phyloP scores from a whole-genome alignment of 768 basidiomycete genomes.

The Crassisporium funariophilum region DNA sequence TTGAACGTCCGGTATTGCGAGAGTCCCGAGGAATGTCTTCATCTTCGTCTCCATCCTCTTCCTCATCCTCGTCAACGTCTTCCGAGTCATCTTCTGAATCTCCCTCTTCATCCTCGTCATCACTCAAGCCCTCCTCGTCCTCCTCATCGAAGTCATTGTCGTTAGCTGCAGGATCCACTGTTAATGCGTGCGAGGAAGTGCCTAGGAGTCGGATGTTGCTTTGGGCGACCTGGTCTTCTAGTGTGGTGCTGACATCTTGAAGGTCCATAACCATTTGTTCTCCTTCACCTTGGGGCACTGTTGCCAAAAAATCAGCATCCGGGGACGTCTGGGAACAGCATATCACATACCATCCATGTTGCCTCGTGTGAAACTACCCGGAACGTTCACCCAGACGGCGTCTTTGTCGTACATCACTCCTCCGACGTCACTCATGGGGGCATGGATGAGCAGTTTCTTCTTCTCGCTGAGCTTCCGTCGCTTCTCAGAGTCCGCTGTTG shows the following conservation, averaged over 20 bases:
- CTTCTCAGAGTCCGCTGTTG: conserved; percentile 89
- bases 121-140: conserved; percentile 24
- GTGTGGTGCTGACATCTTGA: conserved; percentile 81
- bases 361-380: conserved; percentile 89
- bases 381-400: conserved; percentile 96
- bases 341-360: conserved; percentile 56
- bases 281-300: conserved; percentile 87
- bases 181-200: conserved; percentile 74
- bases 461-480: conserved; percentile 92
- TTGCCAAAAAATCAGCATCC: conserved; percentile 45
- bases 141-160: conserved; percentile 35
- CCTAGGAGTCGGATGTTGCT: conserved; percentile 86
- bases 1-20: conserved; percentile 53
- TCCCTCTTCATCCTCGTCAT: conserved; percentile 26
- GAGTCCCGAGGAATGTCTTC: conserved; percentile 25
- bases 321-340: conserved; percentile 24
- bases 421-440: conserved; percentile 98
- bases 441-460: conserved; percentile 88
- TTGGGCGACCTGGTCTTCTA: conserved; percentile 79
- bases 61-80: conserved; percentile 27
- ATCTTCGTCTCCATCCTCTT: conserved; percentile 25
- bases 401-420: conserved; percentile 98
- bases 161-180: conserved; percentile 39
- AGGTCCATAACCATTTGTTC: conserved; percentile 98
- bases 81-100: conserved; percentile 37